A percentile compares a stretch with the other conserved stretches of the same genome.
Conservation (phyloP, 345 rosid species). For the Camelina sativa region DNA sequence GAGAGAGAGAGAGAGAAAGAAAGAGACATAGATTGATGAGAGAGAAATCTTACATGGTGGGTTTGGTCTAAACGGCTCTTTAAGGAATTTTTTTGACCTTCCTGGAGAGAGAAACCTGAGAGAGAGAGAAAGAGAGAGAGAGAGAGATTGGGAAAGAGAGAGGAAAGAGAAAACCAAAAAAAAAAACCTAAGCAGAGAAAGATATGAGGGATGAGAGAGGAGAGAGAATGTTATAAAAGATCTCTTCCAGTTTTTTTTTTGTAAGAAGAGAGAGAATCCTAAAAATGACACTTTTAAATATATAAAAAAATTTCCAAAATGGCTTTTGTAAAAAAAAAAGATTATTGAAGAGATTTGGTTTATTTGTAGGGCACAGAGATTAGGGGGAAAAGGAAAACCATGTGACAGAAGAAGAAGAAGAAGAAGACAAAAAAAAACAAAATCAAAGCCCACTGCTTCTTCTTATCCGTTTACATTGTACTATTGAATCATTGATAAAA, state of each 20-base stretch:
- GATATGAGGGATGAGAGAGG: conserved; percentile 52
- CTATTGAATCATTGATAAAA: not conserved
- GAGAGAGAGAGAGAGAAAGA: conserved; percentile 48
- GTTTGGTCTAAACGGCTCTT: conserved; percentile 71
- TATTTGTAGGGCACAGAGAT: conserved; percentile 22
- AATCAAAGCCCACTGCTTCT: conserved; percentile 10
- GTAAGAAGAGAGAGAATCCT: conserved; percentile 4
- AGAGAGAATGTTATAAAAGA: conserved; percentile 50
- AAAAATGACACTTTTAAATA: not conserved
- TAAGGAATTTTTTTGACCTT: conserved; percentile 84
- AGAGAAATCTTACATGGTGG: conserved; percentile 78
- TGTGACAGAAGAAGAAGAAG: not conserved
- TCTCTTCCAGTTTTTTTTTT: not conserved
- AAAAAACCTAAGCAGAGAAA: conserved; percentile 31
- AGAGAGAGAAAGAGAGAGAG: no score
- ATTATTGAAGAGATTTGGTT: not conserved
- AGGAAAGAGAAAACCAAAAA: no score
- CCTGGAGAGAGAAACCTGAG: conserved; percentile 55
- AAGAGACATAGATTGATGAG: conserved; percentile 52
- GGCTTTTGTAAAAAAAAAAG: not conserved
- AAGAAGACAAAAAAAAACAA: not conserved
- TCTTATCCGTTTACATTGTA: conserved; percentile 1
- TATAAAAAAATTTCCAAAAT: not conserved
- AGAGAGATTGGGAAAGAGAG: conserved; percentile 46
- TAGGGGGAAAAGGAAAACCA: not conserved